Evolutionary conservation across 2,329 filamentous ascomycete genomes (phyloP).

Genomic region (Arthrinium phaeospermum): DNA sequence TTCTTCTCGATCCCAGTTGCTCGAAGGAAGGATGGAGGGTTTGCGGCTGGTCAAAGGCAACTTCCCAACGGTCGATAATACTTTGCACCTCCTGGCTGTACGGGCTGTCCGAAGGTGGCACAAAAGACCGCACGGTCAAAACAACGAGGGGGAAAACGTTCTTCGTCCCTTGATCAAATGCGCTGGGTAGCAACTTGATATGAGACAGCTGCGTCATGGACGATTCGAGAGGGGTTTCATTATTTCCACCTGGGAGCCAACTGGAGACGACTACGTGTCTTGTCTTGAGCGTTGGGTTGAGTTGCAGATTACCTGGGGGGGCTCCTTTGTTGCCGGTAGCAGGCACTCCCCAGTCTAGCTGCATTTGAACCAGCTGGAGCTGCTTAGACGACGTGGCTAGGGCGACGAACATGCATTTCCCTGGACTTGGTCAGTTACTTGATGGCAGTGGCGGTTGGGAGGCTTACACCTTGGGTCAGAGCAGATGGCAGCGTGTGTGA

Average conservation of each 20-base stretch:
- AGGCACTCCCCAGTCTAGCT: conserved; percentile 75
- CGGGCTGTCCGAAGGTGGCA: conserved; percentile 58
- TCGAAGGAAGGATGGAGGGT: conserved; percentile 78
- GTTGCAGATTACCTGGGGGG: conserved; percentile 48
- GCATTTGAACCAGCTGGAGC: conserved; percentile 74
- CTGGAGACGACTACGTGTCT: conserved; percentile 62
- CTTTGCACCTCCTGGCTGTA: conserved; percentile 71
- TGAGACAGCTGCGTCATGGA: conserved; percentile 72
- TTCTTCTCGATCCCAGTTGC: conserved; percentile 70
- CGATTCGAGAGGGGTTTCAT: conserved; percentile 50
- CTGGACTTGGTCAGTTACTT: conserved; percentile 28
- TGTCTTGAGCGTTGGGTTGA: conserved; percentile 61
- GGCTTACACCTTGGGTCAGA: conserved; percentile 70
- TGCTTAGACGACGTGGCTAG: conserved; percentile 74
- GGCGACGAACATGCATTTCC: conserved; percentile 63
- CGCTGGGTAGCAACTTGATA: conserved; percentile 73
- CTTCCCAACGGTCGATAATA: conserved; percentile 82
- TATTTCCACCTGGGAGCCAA: conserved; percentile 58
- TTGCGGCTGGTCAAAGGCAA: conserved; percentile 70
- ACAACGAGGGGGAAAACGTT: conserved; percentile 65
- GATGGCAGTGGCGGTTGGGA: neutral
- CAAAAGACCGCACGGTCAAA: conserved; percentile 73
- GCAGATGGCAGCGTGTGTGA: conserved; percentile 79
- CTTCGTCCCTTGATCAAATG: conserved; percentile 64
- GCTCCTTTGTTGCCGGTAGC: conserved; percentile 58